These are phyloP conservation scores for Yarrowia sp. DNA, from an alignment of 805 yeast genomes.

Conservation along the genomic window DNA sequence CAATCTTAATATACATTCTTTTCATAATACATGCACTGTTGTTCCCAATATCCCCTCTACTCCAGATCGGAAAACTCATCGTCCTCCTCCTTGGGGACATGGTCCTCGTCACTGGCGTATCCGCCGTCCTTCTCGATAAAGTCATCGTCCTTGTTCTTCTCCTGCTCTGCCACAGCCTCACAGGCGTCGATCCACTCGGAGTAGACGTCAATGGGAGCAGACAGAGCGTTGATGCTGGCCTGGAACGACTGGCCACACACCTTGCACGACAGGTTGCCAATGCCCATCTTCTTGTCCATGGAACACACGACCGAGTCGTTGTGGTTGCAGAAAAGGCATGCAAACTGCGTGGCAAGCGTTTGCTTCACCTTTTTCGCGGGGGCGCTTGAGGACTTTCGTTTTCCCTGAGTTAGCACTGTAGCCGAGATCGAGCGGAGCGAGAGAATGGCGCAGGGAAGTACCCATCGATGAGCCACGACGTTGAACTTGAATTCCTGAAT, in stretches of 20 bases:
- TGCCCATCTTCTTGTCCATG: constrained; percentile 81
- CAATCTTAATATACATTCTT: constrained; percentile 9
- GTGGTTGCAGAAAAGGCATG: constrained; percentile 94
- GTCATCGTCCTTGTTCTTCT: constrained; percentile 40
- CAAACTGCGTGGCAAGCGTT: constrained; percentile 79
- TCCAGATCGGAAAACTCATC: constrained; percentile 36
- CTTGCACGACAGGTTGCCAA: constrained; percentile 87
- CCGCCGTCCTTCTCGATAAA: constrained; percentile 38
- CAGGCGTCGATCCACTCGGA: constrained; percentile 99
- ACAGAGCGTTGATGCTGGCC: constrained; percentile 77
- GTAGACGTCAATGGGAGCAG: constrained; percentile 91
- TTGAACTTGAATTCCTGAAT: too few species aligned
- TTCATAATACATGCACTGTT: constrained; percentile 48
- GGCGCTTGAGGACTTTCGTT: constrained; percentile 81
- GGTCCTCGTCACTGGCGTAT: constrained; percentile 20
- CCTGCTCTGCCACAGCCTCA: constrained; percentile 81
- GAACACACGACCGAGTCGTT: constrained; percentile 89
- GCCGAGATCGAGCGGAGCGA: background rate
- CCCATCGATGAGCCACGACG: too few species aligned
- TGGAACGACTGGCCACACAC: constrained; percentile 95
- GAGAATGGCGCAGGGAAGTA: too few species aligned
- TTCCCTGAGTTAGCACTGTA: constrained; percentile 58
- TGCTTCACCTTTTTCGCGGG: constrained; percentile 82
- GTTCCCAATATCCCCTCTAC: constrained; percentile 48
- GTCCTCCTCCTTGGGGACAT: constrained; percentile 34